A percentile compares a stretch with the other conserved stretches of the same genome.
These are phyloP conservation scores for Solanum tarapatanum DNA, from an alignment of 257 asterid genomes.

Conservation along the genomic window DNA sequence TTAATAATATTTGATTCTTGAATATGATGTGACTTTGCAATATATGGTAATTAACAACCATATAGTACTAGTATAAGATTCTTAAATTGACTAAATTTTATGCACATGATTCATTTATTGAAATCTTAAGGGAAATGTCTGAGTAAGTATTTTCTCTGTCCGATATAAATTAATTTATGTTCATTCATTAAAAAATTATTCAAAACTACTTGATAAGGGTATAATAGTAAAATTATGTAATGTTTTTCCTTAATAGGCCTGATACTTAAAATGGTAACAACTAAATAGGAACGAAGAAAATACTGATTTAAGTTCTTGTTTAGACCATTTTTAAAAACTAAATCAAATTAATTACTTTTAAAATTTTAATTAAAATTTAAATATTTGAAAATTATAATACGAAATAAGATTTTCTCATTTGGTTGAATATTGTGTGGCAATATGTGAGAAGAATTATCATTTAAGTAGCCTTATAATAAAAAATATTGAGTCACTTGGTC, in stretches of 20 bases:
- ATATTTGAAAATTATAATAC: not conserved
- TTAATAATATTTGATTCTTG: not conserved
- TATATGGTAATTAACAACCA: not conserved
- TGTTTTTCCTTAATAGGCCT: too few species aligned
- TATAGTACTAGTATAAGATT: not conserved
- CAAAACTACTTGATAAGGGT: accelerated
- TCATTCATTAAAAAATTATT: too few species aligned
- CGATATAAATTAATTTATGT: too few species aligned
- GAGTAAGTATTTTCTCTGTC: not conserved
- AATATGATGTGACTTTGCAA: not conserved
- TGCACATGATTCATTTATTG: not conserved
- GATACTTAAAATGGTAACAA: too few species aligned
- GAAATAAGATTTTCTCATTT: not conserved
- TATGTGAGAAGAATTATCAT: not conserved
- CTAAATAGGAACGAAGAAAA: too few species aligned
- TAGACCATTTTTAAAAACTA: not conserved
- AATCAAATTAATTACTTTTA: not conserved
- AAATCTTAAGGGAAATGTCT: not conserved
- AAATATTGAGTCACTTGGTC: not conserved
- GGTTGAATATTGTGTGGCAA: not conserved
- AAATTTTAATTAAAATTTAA: not conserved
- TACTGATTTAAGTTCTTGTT: not conserved
- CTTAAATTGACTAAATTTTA: not conserved
- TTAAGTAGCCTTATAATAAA: not conserved
- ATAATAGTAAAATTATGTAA: too few species aligned